phyloP scores from a whole-genome alignment of 768 basidiomycete species.

The Boletus edulis region DNA sequence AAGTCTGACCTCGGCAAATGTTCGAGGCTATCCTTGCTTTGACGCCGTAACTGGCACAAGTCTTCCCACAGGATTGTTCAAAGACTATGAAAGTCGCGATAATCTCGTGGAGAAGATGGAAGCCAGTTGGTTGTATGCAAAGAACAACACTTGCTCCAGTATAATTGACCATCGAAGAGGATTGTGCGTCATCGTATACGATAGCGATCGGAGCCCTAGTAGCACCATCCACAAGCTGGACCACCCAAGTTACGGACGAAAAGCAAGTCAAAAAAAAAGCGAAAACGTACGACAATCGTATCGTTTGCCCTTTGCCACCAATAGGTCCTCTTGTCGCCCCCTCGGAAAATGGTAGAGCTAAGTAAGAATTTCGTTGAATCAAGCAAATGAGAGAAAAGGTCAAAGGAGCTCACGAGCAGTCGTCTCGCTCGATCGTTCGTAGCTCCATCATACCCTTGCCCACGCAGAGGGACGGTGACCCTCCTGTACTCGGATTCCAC shows the following conservation, averaged over 20 bases:
- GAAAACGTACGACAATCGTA: not conserved
- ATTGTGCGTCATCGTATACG: not conserved
- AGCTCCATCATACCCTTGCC: slow-evolving; percentile 1
- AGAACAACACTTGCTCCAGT: not conserved
- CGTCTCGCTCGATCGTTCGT: not conserved
- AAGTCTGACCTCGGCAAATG: not conserved
- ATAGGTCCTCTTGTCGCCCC: slow-evolving; percentile 10
- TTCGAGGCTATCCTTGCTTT: not conserved
- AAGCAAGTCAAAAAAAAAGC: not conserved
- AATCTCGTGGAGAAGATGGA: slow-evolving; percentile 18
- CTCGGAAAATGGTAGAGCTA: slow-evolving; percentile 9
- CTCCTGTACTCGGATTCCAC: slow-evolving; percentile 8
- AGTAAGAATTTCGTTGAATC: not conserved
- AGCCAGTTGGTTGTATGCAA: slow-evolving; percentile 15
- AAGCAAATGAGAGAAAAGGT: not conserved
- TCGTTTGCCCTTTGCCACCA: slow-evolving; percentile 3
- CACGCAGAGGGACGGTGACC: not conserved
- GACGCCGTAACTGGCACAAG: not conserved
- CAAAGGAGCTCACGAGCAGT: not conserved
- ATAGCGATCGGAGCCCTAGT: slow-evolving; percentile 9
- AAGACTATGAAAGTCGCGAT: slow-evolving; percentile 16
- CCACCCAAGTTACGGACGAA: not conserved
- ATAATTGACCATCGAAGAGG: not conserved
- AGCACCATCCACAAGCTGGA: slow-evolving; percentile 3
- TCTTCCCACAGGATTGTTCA: not conserved